Evolutionary conservation across 805 yeast species (phyloP).

Genomic region (Myxozyma udenii): DNA sequence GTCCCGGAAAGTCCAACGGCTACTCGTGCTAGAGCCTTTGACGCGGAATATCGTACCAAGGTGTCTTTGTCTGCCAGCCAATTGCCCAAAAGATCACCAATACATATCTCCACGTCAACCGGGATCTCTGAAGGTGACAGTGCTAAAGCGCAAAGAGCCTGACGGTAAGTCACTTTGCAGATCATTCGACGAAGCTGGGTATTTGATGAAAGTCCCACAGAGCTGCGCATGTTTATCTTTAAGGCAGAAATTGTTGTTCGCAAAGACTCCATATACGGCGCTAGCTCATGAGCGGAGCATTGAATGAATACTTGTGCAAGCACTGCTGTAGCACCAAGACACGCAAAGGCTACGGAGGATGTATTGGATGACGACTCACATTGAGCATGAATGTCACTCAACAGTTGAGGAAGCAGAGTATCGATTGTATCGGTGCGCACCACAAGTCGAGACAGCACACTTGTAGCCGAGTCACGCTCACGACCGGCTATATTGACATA

Average conservation of each 20-base stretch:
- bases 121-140: slow-evolving; percentile 36
- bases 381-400: neutral
- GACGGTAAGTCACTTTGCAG: slow-evolving; percentile 19
- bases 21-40: slow-evolving; percentile 48
- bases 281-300: slow-evolving; percentile 10
- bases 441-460: slow-evolving; percentile 52
- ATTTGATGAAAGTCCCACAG: neutral
- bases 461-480: slow-evolving; percentile 53
- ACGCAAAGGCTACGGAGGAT: neutral
- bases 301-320: slow-evolving; percentile 9
- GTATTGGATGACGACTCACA: neutral
- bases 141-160: slow-evolving; percentile 19
- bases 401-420: slow-evolving; percentile 37
- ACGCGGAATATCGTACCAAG: slow-evolving; percentile 57
- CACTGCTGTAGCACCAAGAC: slow-evolving; percentile 14
- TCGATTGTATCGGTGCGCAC: slow-evolving; percentile 47
- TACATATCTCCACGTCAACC: slow-evolving; percentile 47
- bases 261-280: slow-evolving; percentile 2
- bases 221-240: neutral
- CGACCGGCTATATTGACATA: slow-evolving; percentile 51
- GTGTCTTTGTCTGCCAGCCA: slow-evolving; percentile 50
- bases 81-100: slow-evolving; percentile 48
- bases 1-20: slow-evolving; percentile 4
- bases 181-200: slow-evolving; percentile 14
- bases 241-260: neutral